Conservation (phyloP, 768 basidiomycete species). For the Sporobolomyces pararoseus region DNA sequence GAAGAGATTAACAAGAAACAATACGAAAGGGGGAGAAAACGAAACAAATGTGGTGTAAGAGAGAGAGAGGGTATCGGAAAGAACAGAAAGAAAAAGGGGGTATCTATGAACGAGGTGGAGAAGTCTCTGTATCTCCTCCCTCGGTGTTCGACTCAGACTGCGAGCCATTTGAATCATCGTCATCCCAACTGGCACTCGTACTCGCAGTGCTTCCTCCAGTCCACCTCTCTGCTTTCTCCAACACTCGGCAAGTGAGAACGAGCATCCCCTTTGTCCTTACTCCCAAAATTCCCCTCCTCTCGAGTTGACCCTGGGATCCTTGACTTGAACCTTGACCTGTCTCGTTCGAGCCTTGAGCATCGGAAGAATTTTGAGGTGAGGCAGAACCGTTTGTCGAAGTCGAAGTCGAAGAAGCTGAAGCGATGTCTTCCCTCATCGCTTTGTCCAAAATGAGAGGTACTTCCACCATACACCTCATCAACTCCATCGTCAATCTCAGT, state of each 20-base stretch:
- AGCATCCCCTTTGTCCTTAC: slow-evolving; percentile 39
- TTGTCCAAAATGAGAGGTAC: slow-evolving; percentile 70
- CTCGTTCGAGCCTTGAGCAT: too few relatives aligned
- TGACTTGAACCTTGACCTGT: too few relatives aligned
- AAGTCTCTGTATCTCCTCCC: not conserved
- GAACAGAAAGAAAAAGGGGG: not conserved
- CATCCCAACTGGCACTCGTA: not conserved
- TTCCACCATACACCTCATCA: slow-evolving; percentile 70
- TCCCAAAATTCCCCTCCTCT: slow-evolving; percentile 40
- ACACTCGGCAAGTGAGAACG: slow-evolving; percentile 35
- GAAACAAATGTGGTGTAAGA: not conserved
- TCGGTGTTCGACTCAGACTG: too few relatives aligned
- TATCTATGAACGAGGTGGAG: not conserved
- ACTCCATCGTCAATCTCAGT: slow-evolving; percentile 68
- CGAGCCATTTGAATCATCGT: too few relatives aligned
- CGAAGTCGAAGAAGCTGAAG: not conserved
- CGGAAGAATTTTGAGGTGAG: not conserved
- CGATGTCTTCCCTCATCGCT: slow-evolving; percentile 58
- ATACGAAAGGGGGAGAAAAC: not conserved
- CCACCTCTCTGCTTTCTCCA: slow-evolving; percentile 38
- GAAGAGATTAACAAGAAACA: not conserved
- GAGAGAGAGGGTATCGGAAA: not conserved
- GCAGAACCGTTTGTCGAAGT: not conserved
- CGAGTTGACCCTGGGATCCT: slow-evolving; percentile 30
- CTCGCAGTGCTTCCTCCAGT: not conserved